Conservation (phyloP, 805 yeast species). For the Zygosaccharomyces lentus region DNA sequence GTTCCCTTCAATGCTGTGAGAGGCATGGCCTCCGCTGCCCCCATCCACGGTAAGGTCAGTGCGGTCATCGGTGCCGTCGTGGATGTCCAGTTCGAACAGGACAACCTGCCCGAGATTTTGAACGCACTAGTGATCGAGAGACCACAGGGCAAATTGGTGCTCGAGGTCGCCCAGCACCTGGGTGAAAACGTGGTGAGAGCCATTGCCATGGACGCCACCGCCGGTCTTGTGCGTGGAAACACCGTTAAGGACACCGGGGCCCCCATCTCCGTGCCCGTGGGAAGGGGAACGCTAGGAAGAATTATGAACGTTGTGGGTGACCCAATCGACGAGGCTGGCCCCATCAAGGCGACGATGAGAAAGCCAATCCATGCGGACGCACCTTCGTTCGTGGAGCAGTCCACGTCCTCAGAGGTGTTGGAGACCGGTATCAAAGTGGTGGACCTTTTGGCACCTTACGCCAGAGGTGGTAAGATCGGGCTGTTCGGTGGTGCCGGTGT, state of each 20-base stretch:
- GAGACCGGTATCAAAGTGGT: constrained; percentile 99
- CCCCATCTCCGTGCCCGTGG: constrained; percentile 98
- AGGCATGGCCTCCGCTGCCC: constrained; percentile 41
- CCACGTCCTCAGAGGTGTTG: constrained; percentile 95
- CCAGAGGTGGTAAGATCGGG: constrained; percentile 99
- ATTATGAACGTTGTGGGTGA: constrained; percentile 98
- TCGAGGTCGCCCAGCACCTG: constrained; percentile 99
- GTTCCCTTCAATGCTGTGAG: constrained; percentile 44
- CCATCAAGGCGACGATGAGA: constrained; percentile 85
- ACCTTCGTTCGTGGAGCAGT: constrained; percentile 93
- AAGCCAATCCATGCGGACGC: constrained; percentile 99
- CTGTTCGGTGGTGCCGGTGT: constrained; percentile 99
- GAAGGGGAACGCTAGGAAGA: constrained; percentile 98
- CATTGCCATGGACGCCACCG: constrained; percentile 99
- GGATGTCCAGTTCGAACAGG: constrained; percentile 98
- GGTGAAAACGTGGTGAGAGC: constrained; percentile 99
- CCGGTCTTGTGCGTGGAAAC: constrained; percentile 98
- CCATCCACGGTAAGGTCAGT: constrained; percentile 85
- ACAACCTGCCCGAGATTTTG: constrained; percentile 93
- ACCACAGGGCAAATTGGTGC: constrained; percentile 74
- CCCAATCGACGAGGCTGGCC: constrained; percentile 99
- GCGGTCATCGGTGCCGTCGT: constrained; percentile 99
- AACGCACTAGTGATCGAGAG: constrained; percentile 91
- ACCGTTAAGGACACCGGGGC: constrained; percentile 91
- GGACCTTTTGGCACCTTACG: constrained; percentile 98